phyloP scores from a whole-genome alignment of 2,329 filamentous ascomycete genomes.

The Decorospora gaudefroyi region DNA sequence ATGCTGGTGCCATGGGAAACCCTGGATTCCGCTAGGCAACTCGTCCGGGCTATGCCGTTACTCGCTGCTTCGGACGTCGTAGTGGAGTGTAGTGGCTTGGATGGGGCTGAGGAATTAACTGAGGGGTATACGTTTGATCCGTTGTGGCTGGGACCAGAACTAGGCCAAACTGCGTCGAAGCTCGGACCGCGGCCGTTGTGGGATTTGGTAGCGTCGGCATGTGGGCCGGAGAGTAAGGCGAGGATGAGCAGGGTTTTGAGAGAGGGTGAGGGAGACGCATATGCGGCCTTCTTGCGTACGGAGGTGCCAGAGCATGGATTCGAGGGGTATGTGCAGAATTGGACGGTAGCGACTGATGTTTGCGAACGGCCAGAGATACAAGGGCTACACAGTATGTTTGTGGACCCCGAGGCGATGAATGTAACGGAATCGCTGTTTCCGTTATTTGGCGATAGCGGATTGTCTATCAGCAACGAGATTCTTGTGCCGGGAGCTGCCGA shows the following conservation, averaged over 20 bases:
- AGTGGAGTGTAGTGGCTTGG: background rate
- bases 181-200: slow-evolving; percentile 49
- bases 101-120: slow-evolving; percentile 9
- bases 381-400: slow-evolving; percentile 55
- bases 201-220: slow-evolving; percentile 51
- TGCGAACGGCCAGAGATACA: slow-evolving; percentile 53
- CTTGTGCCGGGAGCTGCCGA: slow-evolving; percentile 53
- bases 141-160: slow-evolving; percentile 38
- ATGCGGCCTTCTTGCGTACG: slow-evolving; percentile 41
- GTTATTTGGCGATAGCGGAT: slow-evolving; percentile 55
- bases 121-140: slow-evolving; percentile 22
- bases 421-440: slow-evolving; percentile 54
- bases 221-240: slow-evolving; percentile 46
- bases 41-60: slow-evolving; percentile 32
- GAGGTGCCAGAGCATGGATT: slow-evolving; percentile 41
- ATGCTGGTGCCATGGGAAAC: slow-evolving; percentile 55
- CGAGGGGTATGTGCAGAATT: slow-evolving; percentile 55
- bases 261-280: slow-evolving; percentile 45
- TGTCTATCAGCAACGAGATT: slow-evolving; percentile 57
- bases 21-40: slow-evolving; percentile 47
- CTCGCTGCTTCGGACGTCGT: slow-evolving; percentile 29
- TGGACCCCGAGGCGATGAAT: slow-evolving; percentile 52
- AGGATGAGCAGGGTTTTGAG: slow-evolving; percentile 33
- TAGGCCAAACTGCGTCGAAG: slow-evolving; percentile 25
- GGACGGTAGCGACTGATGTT: slow-evolving; percentile 49